phyloP scores from a whole-genome alignment of 2,329 filamentous ascomycete species.

The Diplodia mutila region DNA sequence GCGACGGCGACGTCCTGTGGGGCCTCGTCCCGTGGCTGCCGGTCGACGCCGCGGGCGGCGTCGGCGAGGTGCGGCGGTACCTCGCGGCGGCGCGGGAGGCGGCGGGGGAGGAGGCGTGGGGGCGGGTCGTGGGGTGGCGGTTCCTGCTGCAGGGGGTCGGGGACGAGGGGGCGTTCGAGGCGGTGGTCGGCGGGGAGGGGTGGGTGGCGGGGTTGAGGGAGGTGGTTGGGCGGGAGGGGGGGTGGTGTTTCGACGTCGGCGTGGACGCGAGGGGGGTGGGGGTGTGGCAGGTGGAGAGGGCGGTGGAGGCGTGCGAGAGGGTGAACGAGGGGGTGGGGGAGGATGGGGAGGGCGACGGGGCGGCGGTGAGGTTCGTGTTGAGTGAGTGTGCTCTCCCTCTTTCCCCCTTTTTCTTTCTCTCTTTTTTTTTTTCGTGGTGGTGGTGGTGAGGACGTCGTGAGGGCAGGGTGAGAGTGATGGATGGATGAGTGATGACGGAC shows the following conservation, averaged over 20 bases:
- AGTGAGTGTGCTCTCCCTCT: conserved; percentile 56
- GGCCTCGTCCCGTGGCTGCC: conserved; percentile 88
- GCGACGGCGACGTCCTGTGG: conserved; percentile 57
- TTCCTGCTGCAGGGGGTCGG: conserved; percentile 71
- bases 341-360: conserved; percentile 50
- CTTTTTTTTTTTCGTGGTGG: background rate
- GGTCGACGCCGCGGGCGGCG: conserved; percentile 64
- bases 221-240: conserved; percentile 63
- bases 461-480: too few relatives aligned
- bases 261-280: conserved; percentile 81
- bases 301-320: conserved; percentile 41
- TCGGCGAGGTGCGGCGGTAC: conserved; percentile 65
- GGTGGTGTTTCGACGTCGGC: conserved; percentile 78
- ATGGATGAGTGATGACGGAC: too few relatives aligned
- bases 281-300: conserved; percentile 57
- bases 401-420: background rate
- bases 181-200: conserved; percentile 51
- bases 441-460: background rate
- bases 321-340: conserved; percentile 61
- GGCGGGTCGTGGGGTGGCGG: conserved; percentile 74
- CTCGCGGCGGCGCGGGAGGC: conserved; percentile 62
- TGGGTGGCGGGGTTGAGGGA: conserved; percentile 67
- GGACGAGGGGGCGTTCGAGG: conserved; percentile 40
- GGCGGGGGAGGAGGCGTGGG: conserved; percentile 66
- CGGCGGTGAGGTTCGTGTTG: conserved; percentile 65